phyloP scores from a whole-genome alignment of 148 eudicot species.

The Vaccinium corymbosum region DNA sequence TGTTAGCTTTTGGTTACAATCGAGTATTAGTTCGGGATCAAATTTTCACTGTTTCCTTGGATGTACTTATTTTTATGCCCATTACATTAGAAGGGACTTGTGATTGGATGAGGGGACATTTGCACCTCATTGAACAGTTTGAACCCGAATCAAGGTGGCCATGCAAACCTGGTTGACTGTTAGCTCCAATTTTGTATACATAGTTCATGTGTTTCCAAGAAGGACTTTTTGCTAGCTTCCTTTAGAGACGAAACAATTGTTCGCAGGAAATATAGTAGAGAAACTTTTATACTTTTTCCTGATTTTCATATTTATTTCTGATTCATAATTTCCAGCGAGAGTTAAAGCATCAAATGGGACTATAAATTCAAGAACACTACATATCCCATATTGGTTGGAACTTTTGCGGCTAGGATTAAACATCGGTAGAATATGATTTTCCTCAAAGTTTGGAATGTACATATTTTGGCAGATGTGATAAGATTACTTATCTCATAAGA shows the following conservation, averaged over 20 bases:
- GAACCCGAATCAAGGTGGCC: background rate
- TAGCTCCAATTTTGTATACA: background rate
- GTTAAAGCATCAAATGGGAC: background rate
- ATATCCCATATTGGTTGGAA: background rate
- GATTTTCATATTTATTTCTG: background rate
- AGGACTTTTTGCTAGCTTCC: background rate
- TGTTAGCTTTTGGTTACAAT: background rate
- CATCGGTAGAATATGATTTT: background rate
- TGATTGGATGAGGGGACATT: too few species aligned
- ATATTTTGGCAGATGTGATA: background rate
- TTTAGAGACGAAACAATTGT: background rate
- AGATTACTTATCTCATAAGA: background rate
- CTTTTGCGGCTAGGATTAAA: background rate
- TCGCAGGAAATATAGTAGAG: background rate
- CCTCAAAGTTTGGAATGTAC: background rate
- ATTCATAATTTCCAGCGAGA: background rate
- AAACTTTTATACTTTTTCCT: background rate
- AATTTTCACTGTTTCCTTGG: too few species aligned
- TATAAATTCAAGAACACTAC: background rate
- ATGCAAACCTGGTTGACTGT: background rate
- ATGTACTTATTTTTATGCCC: too few species aligned
- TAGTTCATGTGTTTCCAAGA: background rate
- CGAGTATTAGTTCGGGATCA: too few species aligned
- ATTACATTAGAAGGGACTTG: too few species aligned
- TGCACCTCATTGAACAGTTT: too few species aligned